Evolutionary conservation across 179 eudicot species (phyloP), one percentile per base, ranked within the genome.

Genomic region (Spinacia oleracea): DNA sequence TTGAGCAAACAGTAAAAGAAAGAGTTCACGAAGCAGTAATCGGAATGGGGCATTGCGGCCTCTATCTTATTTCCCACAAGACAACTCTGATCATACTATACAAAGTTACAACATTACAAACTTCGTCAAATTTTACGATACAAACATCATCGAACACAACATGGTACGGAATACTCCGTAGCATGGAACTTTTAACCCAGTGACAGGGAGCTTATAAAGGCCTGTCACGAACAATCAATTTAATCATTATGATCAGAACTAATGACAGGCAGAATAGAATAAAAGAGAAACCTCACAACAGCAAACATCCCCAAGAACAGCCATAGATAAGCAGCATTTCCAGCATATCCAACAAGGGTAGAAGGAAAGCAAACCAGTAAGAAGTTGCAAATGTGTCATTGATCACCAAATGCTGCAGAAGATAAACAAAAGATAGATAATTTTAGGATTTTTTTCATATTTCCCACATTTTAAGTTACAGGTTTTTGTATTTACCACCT

Each of bases 341-440:
- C 43, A 7, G 34, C 50, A 23, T 48, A 55, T 72, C 69, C 59
- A 6, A 50, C 64, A 80, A 42, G 48, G 42, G 46, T 23, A 34
- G 50, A 31, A 8, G 59, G 25, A 50, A 40, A 34, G 42, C 31
- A 51, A 29, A 35, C 21, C 73, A 23, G 27, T 43, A n/a, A 48
- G 70, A 75, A 63, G 64, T 42, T 74, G 51, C 59, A n/a, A 66
- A 16, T 43, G 62, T n/a, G 68, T 83, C 80, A 79, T 71, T 75
- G 69, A n/a, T 31, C 79, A 56, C 51, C 77, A 23, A 20, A 46
- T 27, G 77, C 83, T 83, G 85, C 83, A 79, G 50, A 76, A 72
- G 42, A 71, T 10, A 60, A 42, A 73, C 3, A 10, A 34, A 43
- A 34, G 40, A n/a, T 38, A 35, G 58, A 56, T 12, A 21, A 23